A percentile compares a stretch with the other conserved stretches of the same genome.
Evolutionary conservation across 2,329 filamentous ascomycete genomes (phyloP).

Genomic region (Apiospora malaysiana): DNA sequence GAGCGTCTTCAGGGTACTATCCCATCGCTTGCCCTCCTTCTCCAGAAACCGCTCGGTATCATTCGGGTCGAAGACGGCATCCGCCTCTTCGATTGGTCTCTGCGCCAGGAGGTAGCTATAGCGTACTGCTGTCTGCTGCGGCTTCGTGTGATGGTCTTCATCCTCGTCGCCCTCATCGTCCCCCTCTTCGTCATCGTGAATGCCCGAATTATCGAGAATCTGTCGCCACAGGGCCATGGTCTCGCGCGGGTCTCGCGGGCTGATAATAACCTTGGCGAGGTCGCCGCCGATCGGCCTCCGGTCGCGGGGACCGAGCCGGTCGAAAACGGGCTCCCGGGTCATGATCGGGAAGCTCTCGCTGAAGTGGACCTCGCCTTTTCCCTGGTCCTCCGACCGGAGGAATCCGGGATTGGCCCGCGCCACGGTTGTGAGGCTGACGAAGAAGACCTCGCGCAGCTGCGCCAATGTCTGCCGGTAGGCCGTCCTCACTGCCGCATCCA

Average conservation of each 20-base stretch:
- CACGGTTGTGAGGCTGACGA: not conserved
- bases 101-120: slow-evolving; percentile 10
- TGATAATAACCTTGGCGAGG: not conserved
- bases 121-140: not conserved
- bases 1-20: not conserved
- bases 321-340: slow-evolving; percentile 6
- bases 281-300: not conserved
- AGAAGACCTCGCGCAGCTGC: slow-evolving; percentile 17
- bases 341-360: slow-evolving; percentile 10
- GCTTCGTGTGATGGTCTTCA: no score
- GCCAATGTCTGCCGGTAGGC: not conserved
- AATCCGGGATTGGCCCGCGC: not conserved
- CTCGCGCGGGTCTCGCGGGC: slow-evolving; percentile 8
- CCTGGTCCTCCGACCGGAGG: not conserved
- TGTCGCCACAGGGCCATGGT: not conserved
- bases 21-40: slow-evolving; percentile 2
- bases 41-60: not conserved
- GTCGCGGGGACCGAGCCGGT: not conserved
- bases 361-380: not conserved
- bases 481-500: not conserved
- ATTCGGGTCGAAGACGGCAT: not conserved
- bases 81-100: not conserved
- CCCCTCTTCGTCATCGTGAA: no score
- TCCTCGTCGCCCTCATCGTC: no score
- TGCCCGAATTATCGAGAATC: not conserved